A percentile compares a stretch with the other conserved stretches of the same genome.
These are phyloP conservation scores for Trichoderma semiorbis DNA, from an alignment of 2,329 filamentous ascomycete genomes.

Conservation along the genomic window DNA sequence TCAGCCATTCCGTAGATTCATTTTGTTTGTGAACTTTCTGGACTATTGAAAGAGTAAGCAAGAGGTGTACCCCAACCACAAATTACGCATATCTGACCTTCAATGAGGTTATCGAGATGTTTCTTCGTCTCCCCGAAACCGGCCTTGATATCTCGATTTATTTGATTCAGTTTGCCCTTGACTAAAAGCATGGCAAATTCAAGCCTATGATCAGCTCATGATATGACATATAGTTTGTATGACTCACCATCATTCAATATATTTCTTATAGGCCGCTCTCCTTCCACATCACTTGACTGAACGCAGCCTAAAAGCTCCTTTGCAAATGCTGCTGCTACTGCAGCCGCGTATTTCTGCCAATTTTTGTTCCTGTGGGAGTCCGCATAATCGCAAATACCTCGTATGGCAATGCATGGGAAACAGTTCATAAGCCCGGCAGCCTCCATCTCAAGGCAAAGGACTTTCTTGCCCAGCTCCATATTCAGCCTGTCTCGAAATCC, in stretches of 20 bases:
- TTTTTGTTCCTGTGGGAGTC: background rate
- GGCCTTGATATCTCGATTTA: background rate
- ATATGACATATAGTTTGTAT: background rate
- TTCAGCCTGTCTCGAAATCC: background rate
- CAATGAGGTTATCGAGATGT: background rate
- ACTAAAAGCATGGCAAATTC: background rate
- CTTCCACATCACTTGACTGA: background rate
- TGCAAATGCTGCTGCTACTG: background rate
- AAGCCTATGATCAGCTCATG: background rate
- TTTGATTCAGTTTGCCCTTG: background rate
- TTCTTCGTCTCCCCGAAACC: background rate
- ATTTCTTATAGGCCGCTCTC: background rate
- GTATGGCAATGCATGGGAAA: background rate
- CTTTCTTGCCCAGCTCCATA: background rate
- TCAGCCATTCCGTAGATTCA: background rate
- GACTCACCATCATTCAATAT: background rate
- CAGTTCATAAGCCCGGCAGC: background rate
- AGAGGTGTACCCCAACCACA: too few relatives aligned
- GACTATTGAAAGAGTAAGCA: background rate
- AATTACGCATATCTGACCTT: too few relatives aligned
- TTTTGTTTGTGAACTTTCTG: background rate
- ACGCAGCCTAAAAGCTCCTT: conserved; percentile 2
- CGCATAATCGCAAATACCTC: conserved; percentile 12
- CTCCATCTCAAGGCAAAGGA: conserved; percentile 4
- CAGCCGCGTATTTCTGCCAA: conserved; percentile 2